A percentile compares a stretch with the other conserved stretches of the same genome.
These are phyloP conservation scores for Cadophora luteo-olivacea DNA, from an alignment of 2,329 filamentous ascomycete genomes.

Conservation along the genomic window DNA sequence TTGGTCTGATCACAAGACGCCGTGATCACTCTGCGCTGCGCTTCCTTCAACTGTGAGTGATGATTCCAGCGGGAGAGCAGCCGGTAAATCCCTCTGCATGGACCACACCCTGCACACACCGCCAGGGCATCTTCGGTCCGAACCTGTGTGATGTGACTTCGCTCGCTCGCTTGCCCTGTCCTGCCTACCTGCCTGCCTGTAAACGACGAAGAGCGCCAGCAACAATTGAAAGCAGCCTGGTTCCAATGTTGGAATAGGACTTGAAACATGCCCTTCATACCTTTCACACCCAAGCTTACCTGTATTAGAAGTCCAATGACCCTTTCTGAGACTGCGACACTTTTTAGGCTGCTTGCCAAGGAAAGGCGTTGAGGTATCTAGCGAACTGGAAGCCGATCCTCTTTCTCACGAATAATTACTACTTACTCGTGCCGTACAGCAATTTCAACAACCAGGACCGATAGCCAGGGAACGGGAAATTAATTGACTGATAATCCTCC, in stretches of 20 bases:
- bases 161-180: not conserved
- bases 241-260: not conserved
- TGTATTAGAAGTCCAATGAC: not conserved
- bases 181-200: not conserved
- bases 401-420: slow-evolving; percentile 1
- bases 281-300: not conserved
- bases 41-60: slow-evolving; percentile 1
- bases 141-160: not conserved
- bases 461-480: slow-evolving; percentile 16
- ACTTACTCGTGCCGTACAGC: slow-evolving; percentile 10
- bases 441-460: not conserved
- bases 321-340: not conserved
- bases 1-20: slow-evolving; percentile 14
- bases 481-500: slow-evolving; percentile 2
- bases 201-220: not conserved
- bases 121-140: slow-evolving; percentile 17
- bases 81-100: slow-evolving; percentile 22
- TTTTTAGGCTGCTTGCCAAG: not conserved
- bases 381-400: slow-evolving; percentile 8
- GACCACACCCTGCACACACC: slow-evolving; percentile 18
- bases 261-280: slow-evolving; percentile 11
- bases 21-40: slow-evolving; percentile 21
- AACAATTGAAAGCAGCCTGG: not conserved
- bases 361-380: not conserved
- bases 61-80: slow-evolving; percentile 26